Conservation (phyloP, 495 filamentous ascomycete species). For the Letharia columbiana region DNA sequence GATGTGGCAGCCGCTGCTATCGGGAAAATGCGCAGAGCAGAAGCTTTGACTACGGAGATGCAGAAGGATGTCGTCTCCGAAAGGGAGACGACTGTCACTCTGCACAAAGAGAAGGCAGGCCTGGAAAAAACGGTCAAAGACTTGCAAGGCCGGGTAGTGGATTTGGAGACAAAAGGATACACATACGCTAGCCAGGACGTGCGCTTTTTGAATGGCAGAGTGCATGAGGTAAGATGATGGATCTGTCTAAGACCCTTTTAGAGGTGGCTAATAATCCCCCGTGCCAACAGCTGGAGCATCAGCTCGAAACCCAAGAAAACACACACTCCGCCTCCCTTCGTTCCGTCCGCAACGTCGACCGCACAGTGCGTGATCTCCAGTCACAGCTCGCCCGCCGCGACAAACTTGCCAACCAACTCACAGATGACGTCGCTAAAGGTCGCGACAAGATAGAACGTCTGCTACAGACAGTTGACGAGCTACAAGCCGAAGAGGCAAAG, state of each 20-base stretch:
- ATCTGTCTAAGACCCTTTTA: neutral
- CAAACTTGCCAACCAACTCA: constrained; percentile 67
- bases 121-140: constrained; percentile 90
- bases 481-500: constrained; percentile 76
- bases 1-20: constrained; percentile 88
- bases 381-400: constrained; percentile 87
- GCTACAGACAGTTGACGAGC: constrained; percentile 83
- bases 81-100: constrained; percentile 68
- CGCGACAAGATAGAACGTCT: constrained; percentile 87
- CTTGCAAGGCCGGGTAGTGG: constrained; percentile 78
- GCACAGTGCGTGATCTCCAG: constrained; percentile 88
- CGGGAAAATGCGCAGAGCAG: constrained; percentile 96
- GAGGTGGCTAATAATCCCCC: constrained; percentile 20
- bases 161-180: constrained; percentile 95
- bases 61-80: constrained; percentile 93
- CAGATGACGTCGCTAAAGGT: constrained; percentile 70
- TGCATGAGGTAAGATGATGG: constrained; percentile 72
- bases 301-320: constrained; percentile 76
- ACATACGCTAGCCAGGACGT: constrained; percentile 90
- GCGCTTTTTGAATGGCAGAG: constrained; percentile 84
- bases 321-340: constrained; percentile 71
- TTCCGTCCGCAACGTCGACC: constrained; percentile 85
- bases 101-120: constrained; percentile 86
- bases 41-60: constrained; percentile 77
- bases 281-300: constrained; percentile 68